phyloP scores from a whole-genome alignment of 192 early-diverging fungal species.

The Coemansia sp. region DNA sequence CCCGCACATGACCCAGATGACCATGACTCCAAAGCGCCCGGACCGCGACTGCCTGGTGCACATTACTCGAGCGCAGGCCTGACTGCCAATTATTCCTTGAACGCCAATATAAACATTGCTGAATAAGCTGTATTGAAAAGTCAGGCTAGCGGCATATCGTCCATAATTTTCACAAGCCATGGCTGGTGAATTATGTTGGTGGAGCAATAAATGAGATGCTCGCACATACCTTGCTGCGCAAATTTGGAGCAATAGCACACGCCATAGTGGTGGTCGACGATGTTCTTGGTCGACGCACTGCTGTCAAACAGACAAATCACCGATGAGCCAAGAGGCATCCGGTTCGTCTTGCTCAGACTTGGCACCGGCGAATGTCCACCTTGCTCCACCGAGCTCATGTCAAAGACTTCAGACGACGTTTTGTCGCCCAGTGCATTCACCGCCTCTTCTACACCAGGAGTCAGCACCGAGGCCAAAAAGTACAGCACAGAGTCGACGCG shows the following conservation, averaged over 20 bases:
- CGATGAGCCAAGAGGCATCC: neutral
- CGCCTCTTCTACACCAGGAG: slow-evolving; percentile 11
- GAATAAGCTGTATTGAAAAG: neutral
- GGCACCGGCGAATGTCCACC: neutral
- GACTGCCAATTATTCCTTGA: no score
- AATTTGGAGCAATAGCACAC: slow-evolving; percentile 35
- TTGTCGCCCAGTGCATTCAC: neutral
- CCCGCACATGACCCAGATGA: slow-evolving; percentile 30
- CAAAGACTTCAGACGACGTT: neutral
- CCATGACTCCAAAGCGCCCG: slow-evolving; percentile 27
- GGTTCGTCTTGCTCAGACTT: neutral
- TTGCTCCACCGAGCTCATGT: neutral
- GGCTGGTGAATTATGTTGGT: slow-evolving; percentile 28
- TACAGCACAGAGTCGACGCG: slow-evolving; percentile 35
- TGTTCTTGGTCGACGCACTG: neutral
- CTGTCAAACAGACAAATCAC: slow-evolving; percentile 10
- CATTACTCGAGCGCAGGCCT: slow-evolving; percentile 1
- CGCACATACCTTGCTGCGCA: slow-evolving; percentile 11
- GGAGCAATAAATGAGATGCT: slow-evolving; percentile 30
- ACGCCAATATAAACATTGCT: neutral
- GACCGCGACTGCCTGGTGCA: slow-evolving; percentile 42
- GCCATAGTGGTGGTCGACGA: slow-evolving; percentile 18
- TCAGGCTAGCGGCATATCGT: slow-evolving; percentile 8
- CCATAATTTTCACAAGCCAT: slow-evolving; percentile 10
- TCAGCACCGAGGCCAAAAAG: slow-evolving; percentile 13